These are phyloP conservation scores for Podospora sp. DNA, from an alignment of 495 filamentous ascomycete genomes.

Conservation along the genomic window DNA sequence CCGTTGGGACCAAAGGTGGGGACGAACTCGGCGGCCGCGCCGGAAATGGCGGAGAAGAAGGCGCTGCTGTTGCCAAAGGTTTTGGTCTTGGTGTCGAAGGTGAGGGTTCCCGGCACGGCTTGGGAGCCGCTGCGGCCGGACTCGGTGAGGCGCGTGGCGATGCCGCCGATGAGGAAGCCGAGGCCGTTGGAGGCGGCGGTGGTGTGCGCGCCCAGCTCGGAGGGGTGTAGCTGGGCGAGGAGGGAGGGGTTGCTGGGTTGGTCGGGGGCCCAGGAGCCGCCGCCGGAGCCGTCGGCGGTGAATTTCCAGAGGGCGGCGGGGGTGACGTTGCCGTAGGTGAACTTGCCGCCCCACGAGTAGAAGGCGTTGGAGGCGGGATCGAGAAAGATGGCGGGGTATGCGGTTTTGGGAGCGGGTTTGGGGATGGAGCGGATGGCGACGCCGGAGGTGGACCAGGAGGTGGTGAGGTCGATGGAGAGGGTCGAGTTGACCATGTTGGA, in stretches of 20 bases:
- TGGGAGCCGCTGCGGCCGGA: not conserved
- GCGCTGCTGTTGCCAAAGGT: too few species aligned
- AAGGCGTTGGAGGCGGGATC: slow-evolving; percentile 28
- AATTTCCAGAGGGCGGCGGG: slow-evolving; percentile 37
- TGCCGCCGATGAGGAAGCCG: slow-evolving; percentile 22
- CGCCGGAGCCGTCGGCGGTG: slow-evolving; percentile 36
- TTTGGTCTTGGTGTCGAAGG: too few species aligned
- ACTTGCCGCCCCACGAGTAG: slow-evolving; percentile 43
- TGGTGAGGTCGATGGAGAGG: slow-evolving; percentile 39
- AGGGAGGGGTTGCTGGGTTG: not conserved
- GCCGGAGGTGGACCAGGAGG: slow-evolving; percentile 39
- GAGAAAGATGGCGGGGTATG: slow-evolving; percentile 31
- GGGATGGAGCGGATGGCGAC: slow-evolving; percentile 32
- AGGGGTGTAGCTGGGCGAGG: slow-evolving; percentile 10
- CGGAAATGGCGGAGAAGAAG: too few species aligned
- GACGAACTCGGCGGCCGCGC: not conserved
- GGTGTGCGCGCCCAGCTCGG: slow-evolving; percentile 13
- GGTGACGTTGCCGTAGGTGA: not conserved
- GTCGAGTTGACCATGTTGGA: slow-evolving; percentile 36
- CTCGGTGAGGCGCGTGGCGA: slow-evolving; percentile 17
- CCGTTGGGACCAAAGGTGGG: too few species aligned
- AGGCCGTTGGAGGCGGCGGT: slow-evolving; percentile 15
- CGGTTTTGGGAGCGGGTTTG: slow-evolving; percentile 26
- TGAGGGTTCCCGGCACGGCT: too few species aligned
- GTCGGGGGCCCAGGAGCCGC: slow-evolving; percentile 38